Base-by-base conservation (phyloP, 495 filamentous ascomycete species). In the Talaromyces liani region DNA sequence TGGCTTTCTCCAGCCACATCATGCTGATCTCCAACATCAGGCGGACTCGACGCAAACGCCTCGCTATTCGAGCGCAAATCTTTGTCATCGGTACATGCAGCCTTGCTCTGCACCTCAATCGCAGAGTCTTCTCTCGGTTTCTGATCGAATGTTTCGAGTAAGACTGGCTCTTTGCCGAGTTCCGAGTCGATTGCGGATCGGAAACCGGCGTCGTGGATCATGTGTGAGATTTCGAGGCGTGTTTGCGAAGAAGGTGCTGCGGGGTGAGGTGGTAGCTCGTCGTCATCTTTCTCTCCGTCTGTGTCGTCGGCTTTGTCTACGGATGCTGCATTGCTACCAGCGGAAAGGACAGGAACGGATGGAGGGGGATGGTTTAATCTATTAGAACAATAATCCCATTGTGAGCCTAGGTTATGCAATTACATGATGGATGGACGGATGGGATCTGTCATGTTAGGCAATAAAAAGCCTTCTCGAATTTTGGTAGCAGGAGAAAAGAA, bases 181-280 rank as follows among this genome's bases (percentile, higher is more conserved):
- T 70, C 71, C 6, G 73, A 70, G n/a, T 69, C 67, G 41, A 79
- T 63, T 45, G 68, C 71, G 45, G 74, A 74, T 20, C 70, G 72
- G 71, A 76, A 79, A 10, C 75, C 75, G 27, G 74, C 74, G 41
- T 78, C 76, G 27, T 67, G 69, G 16, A 78, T 76, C 36, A 79
- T 63, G 39, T 72, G 58, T 8, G 67, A 67, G 8, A 78, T 77
- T n/a, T 71, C 69, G 47, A 71, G 39, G 55, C 71, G 61, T 2
- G 61, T 51, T 51, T 63, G 65, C 7, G 65, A 59, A 3, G 61
- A 64, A 41, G 64, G 45, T 20, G 59, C 59, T 31, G 27, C 39
- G 24, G 7, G 41, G 41, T 12, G 59, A 47, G 27, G 41, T 2
- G 41, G 16, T 16, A 22, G 53, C 4, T 54, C 51, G 6, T 56